These are phyloP conservation scores for Aegilops speltoides DNA, from an alignment of 176 grass and related monocot genomes.

Conservation along the genomic window DNA sequence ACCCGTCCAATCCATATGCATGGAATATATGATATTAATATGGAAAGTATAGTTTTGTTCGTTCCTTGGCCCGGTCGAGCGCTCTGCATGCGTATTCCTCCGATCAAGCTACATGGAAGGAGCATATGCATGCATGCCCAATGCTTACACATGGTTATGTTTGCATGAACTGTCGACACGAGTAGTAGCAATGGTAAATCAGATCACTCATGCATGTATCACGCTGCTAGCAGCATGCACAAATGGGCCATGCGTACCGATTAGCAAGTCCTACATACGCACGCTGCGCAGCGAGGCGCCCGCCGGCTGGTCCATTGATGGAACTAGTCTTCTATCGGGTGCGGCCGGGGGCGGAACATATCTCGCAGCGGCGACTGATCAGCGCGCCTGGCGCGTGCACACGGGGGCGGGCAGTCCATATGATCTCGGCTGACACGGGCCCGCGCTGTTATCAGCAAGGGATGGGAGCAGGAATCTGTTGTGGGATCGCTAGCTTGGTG, in stretches of 20 bases:
- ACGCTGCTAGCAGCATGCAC: background rate
- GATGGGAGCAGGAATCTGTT: slow-evolving; percentile 31
- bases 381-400: background rate
- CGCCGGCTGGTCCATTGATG: slow-evolving; percentile 12
- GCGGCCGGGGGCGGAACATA: background rate
- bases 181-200: background rate
- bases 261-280: background rate
- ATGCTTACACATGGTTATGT: slow-evolving; percentile 29
- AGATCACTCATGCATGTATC: background rate
- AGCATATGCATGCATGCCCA: slow-evolving; percentile 16
- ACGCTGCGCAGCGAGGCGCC: background rate
- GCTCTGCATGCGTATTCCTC: background rate
- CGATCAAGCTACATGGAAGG: slow-evolving; percentile 6
- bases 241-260: slow-evolving; percentile 18
- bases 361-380: background rate
- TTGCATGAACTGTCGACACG: slow-evolving; percentile 20
- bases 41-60: slow-evolving; percentile 15
- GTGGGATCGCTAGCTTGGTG: slow-evolving; percentile 20
- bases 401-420: slow-evolving; percentile 19
- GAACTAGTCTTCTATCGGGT: slow-evolving; percentile 13
- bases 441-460: slow-evolving; percentile 19
- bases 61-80: background rate
- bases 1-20: slow-evolving; percentile 21
- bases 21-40: slow-evolving; percentile 47
- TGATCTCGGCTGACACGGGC: slow-evolving; percentile 4